These are phyloP conservation scores for Globisporangium orthogonon DNA, from an alignment of 352 stramenopile genomes.

Conservation along the genomic window DNA sequence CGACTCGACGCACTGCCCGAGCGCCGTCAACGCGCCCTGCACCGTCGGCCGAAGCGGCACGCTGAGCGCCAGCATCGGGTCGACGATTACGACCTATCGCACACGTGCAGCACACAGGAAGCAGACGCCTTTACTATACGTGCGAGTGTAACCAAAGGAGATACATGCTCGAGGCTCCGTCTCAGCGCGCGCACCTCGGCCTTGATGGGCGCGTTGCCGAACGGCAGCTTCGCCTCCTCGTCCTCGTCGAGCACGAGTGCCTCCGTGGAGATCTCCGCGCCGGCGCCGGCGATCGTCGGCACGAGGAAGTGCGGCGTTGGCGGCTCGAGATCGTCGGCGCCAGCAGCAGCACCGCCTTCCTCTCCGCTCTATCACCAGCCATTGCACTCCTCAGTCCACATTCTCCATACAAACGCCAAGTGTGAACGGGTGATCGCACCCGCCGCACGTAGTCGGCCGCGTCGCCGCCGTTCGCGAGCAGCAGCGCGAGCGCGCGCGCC, in stretches of 20 bases:
- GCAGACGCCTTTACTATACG: too few relatives aligned
- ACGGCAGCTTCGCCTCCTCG: conserved; percentile 46
- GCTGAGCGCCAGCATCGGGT: conserved; percentile 57
- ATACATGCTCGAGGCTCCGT: too few relatives aligned
- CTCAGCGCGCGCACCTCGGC: conserved; percentile 20
- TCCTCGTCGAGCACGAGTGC: conserved; percentile 63
- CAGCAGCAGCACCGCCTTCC: neutral
- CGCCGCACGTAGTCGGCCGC: conserved; percentile 24
- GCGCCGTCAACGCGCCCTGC: conserved; percentile 51
- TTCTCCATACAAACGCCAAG: too few relatives aligned
- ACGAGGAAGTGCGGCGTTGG: conserved; percentile 44
- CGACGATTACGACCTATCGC: conserved; percentile 52
- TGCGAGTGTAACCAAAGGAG: too few relatives aligned
- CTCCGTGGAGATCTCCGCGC: conserved; percentile 43
- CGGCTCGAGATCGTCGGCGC: conserved; percentile 13
- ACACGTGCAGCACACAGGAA: too few relatives aligned
- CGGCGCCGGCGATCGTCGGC: conserved; percentile 48
- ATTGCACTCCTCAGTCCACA: too few relatives aligned
- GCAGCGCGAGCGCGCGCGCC: conserved; percentile 42
- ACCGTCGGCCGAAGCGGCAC: conserved; percentile 47
- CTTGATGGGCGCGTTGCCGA: conserved; percentile 33
- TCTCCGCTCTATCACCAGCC: neutral
- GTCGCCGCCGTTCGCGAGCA: conserved; percentile 38
- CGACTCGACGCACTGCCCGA: conserved; percentile 71
- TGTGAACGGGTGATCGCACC: neutral